Evolutionary conservation across 1,284 basidiomycete species (phyloP), one percentile per base, ranked within the genome.

Genomic region (Ganoderma leucocontextum): DNA sequence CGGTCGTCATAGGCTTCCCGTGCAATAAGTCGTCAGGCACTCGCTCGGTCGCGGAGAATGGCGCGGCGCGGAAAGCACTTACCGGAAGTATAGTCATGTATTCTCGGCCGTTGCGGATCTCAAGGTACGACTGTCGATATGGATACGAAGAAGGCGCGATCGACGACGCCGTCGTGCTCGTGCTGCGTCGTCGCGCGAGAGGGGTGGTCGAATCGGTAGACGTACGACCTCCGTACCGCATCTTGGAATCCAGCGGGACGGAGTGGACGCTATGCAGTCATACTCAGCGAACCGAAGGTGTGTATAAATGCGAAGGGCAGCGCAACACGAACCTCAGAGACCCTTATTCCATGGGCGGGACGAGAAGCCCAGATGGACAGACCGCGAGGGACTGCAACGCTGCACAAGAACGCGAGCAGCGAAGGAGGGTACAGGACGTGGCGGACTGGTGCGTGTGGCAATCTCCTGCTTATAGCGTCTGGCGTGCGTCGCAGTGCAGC

Each of bases 61-160:
- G n/a, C 17, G 36, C 17, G 10, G 10, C 6, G 29, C 29, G 17
- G n/a, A 6, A n/a, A 22, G 17, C 33, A 57, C 75, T 58, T 63
- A 78, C 77, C 44, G 78, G 78, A n/a, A 79, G 65, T 55, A 79
- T 75, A 22, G 70, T 76, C 59, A 76, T 68, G 69, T 72, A 76
- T 63, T 73, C 72, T 35, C 70, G 70, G 53, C 69, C 77, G 69
- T 76, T 63, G 39, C 71, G 71, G 25, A 69, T 58, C 42, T 76
- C 71, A 49, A 74, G 66, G 12, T 72, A 66, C 35, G 73, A 73
- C 39, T 75, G 75, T n/a, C 74, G 71, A 53, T 70, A 68, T 17
- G 73, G 72, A 65, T 75, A 75, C 35, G 73, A 68, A 7, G 66
- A 62, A 19, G 49, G 55, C 19, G 63, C 47, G 29, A 61, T 59